Evolutionary conservation across 2,329 filamentous ascomycete genomes (phyloP), one percentile per base, ranked within the genome.

Genomic region (Corniculantispora saksenae): DNA sequence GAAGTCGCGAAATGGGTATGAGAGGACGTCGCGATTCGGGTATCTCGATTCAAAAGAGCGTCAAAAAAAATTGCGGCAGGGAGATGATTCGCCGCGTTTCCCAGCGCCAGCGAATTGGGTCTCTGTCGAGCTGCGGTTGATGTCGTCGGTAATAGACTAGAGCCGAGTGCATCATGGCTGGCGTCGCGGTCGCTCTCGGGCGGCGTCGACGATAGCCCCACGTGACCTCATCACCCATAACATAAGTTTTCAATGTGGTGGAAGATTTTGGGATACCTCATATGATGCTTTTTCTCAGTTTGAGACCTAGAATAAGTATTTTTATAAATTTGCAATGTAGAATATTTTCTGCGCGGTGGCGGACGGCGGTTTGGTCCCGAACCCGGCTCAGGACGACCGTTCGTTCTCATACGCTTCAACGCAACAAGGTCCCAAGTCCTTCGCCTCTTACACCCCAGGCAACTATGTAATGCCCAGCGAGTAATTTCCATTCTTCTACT

Each of bases 391-490:
- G n/a, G n/a, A n/a, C n/a, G n/a, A n/a, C n/a, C n/a, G n/a, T n/a
- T n/a, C n/a, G n/a, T 38, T 38, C 19, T 55, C n/a, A 29, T 45
- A 15, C 35, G 10, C 56, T 35, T 27, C 12, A 27, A 27, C 9
- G 47, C 9, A 32, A 9, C n/a, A 63, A 35, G 19, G 38, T 47
- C n/a, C 51, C 60, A 1, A 81, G 77, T 8, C 74, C 77, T 1
- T 72, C 75, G 38, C 88, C 87, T 70, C 86, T 89, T 86, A 91
- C 96, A 1, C 89, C 95, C 94, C 94, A 98, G 4, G 88, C 89
- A 51, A 99, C 85, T 68, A 94, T 89, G 73, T 99, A 99, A 81
- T 99, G 95, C 69, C 85, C 87, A 1, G 93, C 92, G 70, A 99
- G 78, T 70, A 99, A 78, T 72, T 90, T 84, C 91, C 95, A 97